Evolutionary conservation across 352 stramenopile genomes (phyloP).

Genomic region (Globisporangium okanoganense): DNA sequence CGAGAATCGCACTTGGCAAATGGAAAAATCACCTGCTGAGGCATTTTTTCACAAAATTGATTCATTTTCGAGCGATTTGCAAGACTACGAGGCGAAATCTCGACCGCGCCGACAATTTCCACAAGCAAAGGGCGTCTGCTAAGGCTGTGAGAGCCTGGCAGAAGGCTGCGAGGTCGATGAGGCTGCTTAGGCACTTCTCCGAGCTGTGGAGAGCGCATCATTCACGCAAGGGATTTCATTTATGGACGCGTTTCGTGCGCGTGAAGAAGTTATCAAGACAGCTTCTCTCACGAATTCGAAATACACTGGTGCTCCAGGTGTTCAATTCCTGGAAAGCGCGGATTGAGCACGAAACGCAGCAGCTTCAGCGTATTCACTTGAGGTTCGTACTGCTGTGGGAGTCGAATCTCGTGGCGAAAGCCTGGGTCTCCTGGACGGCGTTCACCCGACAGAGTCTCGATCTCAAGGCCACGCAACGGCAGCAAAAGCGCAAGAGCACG

Average conservation of each 20-base stretch:
- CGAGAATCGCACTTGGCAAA: conserved; percentile 15
- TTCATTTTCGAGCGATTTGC: conserved; percentile 7
- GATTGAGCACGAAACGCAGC: conserved; percentile 11
- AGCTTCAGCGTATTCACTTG: conserved; percentile 22
- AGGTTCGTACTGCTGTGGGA: conserved; percentile 29
- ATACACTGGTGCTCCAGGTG: conserved; percentile 16
- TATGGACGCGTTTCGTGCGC: neutral
- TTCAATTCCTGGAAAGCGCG: conserved; percentile 41
- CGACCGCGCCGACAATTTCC: conserved; percentile 16
- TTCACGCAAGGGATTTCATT: neutral
- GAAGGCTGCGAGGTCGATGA: neutral
- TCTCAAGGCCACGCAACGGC: conserved; percentile 4
- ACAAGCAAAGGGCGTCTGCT: neutral
- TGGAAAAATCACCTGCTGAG: conserved; percentile 19
- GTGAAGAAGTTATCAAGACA: neutral
- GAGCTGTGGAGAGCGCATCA: neutral
- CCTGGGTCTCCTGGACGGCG: conserved; percentile 20
- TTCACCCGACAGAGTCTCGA: conserved; percentile 5
- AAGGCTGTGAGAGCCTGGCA: conserved; percentile 5
- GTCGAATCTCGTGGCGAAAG: conserved; percentile 11
- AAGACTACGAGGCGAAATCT: conserved; percentile 8
- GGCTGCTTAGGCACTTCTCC: neutral
- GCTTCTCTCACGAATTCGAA: conserved; percentile 8
- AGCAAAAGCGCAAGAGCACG: neutral
- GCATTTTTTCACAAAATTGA: conserved; percentile 21